Base-by-base conservation (phyloP, 2,329 filamentous ascomycete species). In the Phoma herbarum region DNA sequence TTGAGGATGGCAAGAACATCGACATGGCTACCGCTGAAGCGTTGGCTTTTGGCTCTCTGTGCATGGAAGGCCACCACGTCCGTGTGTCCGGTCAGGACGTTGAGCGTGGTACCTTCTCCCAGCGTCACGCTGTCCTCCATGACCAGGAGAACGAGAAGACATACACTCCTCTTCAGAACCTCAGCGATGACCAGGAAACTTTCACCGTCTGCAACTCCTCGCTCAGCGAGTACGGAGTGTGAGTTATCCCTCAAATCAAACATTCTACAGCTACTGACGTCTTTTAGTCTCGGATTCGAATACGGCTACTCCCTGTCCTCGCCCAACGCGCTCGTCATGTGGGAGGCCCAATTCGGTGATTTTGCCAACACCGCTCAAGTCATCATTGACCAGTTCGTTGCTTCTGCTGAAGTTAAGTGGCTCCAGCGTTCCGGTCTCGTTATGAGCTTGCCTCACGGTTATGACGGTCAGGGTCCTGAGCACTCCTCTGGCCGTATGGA, bases 351-450 rank as follows among this genome's bases (percentile, higher is more conserved):
- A 80, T 99, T 99, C 74, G 95, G 95, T 84, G 95, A 99, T 81
- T 99, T 99, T 74, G 95, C 95, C 85, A 99, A 99, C 86, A 99
- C 97, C 75, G 94, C 95, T 42, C 95, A 99, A 82, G 96, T 93
- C 78, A 96, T 99, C 80, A 96, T 99, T 75, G 95, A 99, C 79
- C 95, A 99, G 81, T 99, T 99, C 82, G 90, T 99, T 71, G 94
- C 95, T 49, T 97, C 95, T 62, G 95, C 95, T 76, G 95, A 99
- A 82, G 89, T 91, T 66, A 99, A 99, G 83, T 99, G 95, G 95
- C 90, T 98, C 81, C 95, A 99, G 84, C 90, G 95, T 80, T 97
- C 93, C 53, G 95, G 95, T 74, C 88, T 99, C 49, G 92, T 99
- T 70, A 90, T 98, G 86, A 97, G 93, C 62, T 86, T 99, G 57